Percentiles rank a stretch among this genome's conserved stretches.
Conservation (phyloP, 1,284 basidiomycete species). For the Rhodotorula sp. region DNA sequence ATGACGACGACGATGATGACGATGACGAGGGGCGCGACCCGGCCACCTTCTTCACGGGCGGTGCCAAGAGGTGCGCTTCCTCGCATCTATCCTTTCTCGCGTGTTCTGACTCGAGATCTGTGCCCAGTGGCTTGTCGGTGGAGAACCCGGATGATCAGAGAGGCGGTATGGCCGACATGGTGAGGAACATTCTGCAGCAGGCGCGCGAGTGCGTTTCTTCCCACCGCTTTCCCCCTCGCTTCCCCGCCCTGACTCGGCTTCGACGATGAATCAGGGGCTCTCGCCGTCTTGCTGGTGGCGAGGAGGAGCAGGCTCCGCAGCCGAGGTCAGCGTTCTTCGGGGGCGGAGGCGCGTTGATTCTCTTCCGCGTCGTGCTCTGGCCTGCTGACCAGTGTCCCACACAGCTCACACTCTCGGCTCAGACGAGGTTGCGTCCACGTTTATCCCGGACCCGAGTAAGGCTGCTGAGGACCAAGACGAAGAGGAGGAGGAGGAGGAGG, state of each 20-base stretch:
- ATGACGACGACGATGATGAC: constrained; percentile 59
- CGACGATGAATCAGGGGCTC: not conserved
- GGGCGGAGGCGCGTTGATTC: constrained; percentile 24
- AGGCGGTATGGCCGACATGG: constrained; percentile 65
- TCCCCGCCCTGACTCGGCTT: not conserved
- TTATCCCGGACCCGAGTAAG: constrained; percentile 67
- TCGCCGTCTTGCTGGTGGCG: constrained; percentile 8
- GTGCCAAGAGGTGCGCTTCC: constrained; percentile 70
- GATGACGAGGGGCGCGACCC: constrained; percentile 54
- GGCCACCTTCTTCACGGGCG: constrained; percentile 78
- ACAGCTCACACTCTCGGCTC: constrained; percentile 82
- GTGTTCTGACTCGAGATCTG: constrained; percentile 5
- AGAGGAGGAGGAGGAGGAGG: constrained; percentile 58
- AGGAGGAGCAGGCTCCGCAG: not conserved
- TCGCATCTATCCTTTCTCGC: not conserved
- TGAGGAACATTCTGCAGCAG: constrained; percentile 76
- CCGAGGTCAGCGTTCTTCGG: constrained; percentile 16
- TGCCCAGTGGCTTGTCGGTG: constrained; percentile 76
- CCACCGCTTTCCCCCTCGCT: too few relatives aligned
- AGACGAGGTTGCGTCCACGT: constrained; percentile 72
- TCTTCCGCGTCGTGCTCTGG: too few relatives aligned
- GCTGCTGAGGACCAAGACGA: constrained; percentile 45
- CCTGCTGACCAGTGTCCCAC: not conserved
- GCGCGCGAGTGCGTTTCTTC: constrained; percentile 68
- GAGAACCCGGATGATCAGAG: constrained; percentile 68